phyloP scores from a whole-genome alignment of 2,329 filamentous ascomycete genomes.

The Diaporthe ilicicola region DNA sequence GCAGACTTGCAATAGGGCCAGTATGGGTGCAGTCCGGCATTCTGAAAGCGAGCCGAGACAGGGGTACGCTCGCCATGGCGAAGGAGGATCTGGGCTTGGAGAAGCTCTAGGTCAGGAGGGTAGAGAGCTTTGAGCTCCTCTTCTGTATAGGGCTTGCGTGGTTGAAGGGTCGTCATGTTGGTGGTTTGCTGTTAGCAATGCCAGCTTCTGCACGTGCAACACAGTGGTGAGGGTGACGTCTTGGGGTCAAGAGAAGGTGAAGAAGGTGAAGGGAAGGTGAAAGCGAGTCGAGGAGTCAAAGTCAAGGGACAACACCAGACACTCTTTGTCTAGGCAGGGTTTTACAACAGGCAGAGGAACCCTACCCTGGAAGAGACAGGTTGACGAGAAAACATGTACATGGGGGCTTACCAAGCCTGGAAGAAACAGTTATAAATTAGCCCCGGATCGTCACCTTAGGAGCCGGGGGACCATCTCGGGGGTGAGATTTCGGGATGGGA shows the following conservation, averaged over 20 bases:
- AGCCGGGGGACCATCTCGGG: not conserved
- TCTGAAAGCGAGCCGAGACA: slow-evolving; percentile 87
- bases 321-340: not conserved
- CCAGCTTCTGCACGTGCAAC: not conserved
- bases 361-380: not conserved
- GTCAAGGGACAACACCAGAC: not conserved
- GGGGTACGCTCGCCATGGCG: slow-evolving; percentile 85
- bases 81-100: slow-evolving; percentile 88
- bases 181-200: not conserved
- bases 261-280: not conserved
- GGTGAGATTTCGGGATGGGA: not conserved
- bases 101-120: slow-evolving; percentile 79
- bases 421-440: not conserved
- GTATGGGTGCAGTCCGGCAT: slow-evolving; percentile 71
- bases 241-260: not conserved
- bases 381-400: not conserved
- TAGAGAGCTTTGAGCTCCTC: slow-evolving; percentile 86
- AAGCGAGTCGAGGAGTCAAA: not conserved
- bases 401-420: not conserved
- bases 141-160: slow-evolving; percentile 78
- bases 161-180: slow-evolving; percentile 80
- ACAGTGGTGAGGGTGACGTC: not conserved
- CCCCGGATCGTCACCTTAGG: not conserved
- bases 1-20: slow-evolving; percentile 94
- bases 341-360: not conserved